Percentiles rank a stretch among this genome's conserved stretches.
phyloP scores from a whole-genome alignment of 495 filamentous ascomycete species.

The Ramalina peruviana region DNA sequence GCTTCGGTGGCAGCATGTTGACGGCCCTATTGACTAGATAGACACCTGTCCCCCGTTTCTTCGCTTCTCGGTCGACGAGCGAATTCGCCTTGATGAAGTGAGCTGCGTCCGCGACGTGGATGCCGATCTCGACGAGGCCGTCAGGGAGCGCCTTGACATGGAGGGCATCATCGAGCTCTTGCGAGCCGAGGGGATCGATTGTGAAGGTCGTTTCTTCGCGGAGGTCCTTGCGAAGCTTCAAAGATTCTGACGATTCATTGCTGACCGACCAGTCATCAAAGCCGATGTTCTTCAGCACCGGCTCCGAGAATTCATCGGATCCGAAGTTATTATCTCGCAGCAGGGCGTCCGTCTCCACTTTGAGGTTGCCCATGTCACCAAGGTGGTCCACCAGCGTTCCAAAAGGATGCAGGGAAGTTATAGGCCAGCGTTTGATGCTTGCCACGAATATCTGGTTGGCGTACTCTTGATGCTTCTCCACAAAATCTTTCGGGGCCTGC shows the following conservation, averaged over 20 bases:
- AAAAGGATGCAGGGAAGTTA: conserved; percentile 97
- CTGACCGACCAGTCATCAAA: conserved; percentile 81
- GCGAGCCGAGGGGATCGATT: conserved; percentile 69
- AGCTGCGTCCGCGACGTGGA: conserved; percentile 90
- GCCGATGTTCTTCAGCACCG: conserved; percentile 82
- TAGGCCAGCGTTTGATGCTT: conserved; percentile 98
- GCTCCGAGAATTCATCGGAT: conserved; percentile 93
- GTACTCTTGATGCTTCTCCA: conserved; percentile 96
- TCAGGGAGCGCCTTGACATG: conserved; percentile 73
- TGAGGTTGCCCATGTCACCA: conserved; percentile 91
- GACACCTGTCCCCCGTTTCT: conserved; percentile 93
- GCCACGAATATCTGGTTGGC: conserved; percentile 96
- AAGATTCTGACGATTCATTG: conserved; percentile 61
- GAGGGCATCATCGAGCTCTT: conserved; percentile 80
- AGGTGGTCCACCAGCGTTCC: conserved; percentile 95
- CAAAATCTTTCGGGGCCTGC: conserved; percentile 93
- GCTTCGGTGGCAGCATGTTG: conserved; percentile 73
- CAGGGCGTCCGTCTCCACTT: conserved; percentile 92
- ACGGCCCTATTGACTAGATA: conserved; percentile 85
- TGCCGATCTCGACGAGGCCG: conserved; percentile 82
- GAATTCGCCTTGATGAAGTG: conserved; percentile 96
- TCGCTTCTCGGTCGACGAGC: conserved; percentile 90
- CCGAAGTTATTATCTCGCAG: conserved; percentile 97
- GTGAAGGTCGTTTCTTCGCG: conserved; percentile 82
- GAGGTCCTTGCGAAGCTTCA: conserved; percentile 78